Base-by-base conservation (phyloP, 2,329 filamentous ascomycete species). In the Pyrenochaeta sp. region DNA sequence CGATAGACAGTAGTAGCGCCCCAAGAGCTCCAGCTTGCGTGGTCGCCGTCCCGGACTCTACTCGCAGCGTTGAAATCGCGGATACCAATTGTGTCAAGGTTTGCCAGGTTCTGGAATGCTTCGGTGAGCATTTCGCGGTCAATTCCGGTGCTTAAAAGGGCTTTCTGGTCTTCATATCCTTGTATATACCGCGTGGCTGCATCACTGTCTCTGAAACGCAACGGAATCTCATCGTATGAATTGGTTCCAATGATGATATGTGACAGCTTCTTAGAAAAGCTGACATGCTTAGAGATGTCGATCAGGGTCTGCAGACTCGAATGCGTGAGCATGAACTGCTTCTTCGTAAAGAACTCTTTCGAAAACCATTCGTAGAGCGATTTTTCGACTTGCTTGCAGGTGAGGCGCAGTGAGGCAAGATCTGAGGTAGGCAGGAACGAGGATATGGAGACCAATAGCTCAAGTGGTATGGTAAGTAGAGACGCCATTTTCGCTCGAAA, bases 271-370 rank as follows among this genome's bases (percentile, higher is more conserved):
- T 73, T 64, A 10, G 75, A 73, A 1, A 81, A 68, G 32, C 71
- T 74, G 25, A 63, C 66, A 58, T 81, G 74, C 43, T 77, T 72
- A 10, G 79, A 75, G 50, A 81, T 81, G 49, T 77, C 77, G 34
- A 79, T 53, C 13, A 89, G 78, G 0, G 83, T 79, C 51, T 84
- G 80, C 9, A 90, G 76, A 65, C 87, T 90, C 63, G 80, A 75
- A 34, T 84, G 78, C 1, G 83, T 83, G 52, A 89, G 64, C 84
- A 89, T 88, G 74, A 90, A 91, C 68, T 90, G 87, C 66, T 84
- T 86, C 72, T 86, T 87, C 50, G 78, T 80, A 75, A 91, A 91
- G 79, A 88, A 91, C 61, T 89, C 87, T 25, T 78, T 78, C 28
- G 83, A 79, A 64, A 90, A 90, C 34, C 79, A 79, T 48, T 81